Percentiles rank a stretch among this genome's conserved stretches.
Conservation (phyloP, 2,329 filamentous ascomycete species). For the Orbilia blumenaviensis region DNA sequence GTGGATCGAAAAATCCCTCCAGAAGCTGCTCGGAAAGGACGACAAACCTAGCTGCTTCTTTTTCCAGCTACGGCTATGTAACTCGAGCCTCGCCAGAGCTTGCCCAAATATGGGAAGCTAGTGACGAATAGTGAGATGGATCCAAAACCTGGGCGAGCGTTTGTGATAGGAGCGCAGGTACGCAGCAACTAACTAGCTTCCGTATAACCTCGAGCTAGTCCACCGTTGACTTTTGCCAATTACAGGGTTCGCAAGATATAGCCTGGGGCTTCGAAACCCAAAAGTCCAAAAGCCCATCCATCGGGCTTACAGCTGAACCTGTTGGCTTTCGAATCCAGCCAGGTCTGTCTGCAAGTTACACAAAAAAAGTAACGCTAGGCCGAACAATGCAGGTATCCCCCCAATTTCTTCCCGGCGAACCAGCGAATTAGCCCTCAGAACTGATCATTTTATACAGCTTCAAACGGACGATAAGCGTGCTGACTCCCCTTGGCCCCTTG, state of each 20-base stretch:
- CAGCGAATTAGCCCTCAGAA: constrained; percentile 11
- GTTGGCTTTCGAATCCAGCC: not conserved
- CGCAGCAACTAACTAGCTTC: not conserved
- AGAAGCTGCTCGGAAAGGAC: not conserved
- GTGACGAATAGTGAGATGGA: constrained; percentile 3
- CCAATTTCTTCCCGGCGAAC: not conserved
- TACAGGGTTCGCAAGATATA: constrained; percentile 42
- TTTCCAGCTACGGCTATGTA: constrained; percentile 4
- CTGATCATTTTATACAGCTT: constrained; percentile 41
- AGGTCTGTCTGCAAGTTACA: constrained; percentile 40
- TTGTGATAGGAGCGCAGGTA: constrained; percentile 22
- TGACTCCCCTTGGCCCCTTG: constrained; percentile 42
- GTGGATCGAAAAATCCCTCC: constrained; percentile 25
- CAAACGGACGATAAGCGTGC: constrained; percentile 44
- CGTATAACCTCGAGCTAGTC: not conserved
- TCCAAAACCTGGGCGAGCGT: not conserved
- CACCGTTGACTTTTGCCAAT: constrained; percentile 39
- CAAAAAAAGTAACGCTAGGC: constrained; percentile 37
- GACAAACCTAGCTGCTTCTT: not conserved
- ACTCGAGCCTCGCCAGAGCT: constrained; percentile 36
- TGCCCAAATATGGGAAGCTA: constrained; percentile 6
- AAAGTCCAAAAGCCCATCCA: constrained; percentile 3
- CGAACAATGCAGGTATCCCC: constrained; percentile 48
- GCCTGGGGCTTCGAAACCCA: constrained; percentile 22
- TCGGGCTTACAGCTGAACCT: not conserved